These are phyloP conservation scores for Biscogniauxia mediterranea DNA, from an alignment of 2,329 filamentous ascomycete species.

Conservation along the genomic window DNA sequence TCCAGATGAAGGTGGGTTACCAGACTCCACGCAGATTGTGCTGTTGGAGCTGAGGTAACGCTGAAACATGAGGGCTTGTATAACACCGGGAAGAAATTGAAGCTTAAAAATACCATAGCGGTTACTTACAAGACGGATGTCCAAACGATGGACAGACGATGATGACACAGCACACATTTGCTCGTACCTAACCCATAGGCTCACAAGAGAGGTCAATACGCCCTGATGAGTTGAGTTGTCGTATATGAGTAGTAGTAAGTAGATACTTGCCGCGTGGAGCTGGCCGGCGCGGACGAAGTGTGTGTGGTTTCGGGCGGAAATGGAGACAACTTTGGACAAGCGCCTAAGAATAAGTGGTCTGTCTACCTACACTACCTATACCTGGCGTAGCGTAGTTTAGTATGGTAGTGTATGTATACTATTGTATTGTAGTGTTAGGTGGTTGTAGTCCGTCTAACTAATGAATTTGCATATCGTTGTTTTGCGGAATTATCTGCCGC, in stretches of 20 bases:
- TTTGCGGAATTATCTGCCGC: not conserved
- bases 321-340: not conserved
- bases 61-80: conserved; percentile 12
- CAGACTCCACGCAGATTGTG: not conserved
- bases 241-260: not conserved
- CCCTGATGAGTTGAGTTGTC: no score
- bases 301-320: no score
- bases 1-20: not conserved
- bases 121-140: not conserved
- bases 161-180: not conserved
- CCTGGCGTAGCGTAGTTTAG: not conserved
- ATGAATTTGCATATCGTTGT: not conserved
- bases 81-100: conserved; percentile 17
- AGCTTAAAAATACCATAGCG: conserved; percentile 9
- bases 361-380: not conserved
- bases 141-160: not conserved
- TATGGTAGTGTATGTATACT: not conserved
- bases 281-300: no score
- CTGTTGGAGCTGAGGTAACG: conserved; percentile 8
- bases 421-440: no score
- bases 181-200: not conserved
- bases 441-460: not conserved
- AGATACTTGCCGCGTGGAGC: not conserved
- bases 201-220: no score
- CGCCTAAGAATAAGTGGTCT: not conserved